Evolutionary conservation across 2,329 filamentous ascomycete genomes (phyloP).

Genomic region (Leptographium radiaticola): DNA sequence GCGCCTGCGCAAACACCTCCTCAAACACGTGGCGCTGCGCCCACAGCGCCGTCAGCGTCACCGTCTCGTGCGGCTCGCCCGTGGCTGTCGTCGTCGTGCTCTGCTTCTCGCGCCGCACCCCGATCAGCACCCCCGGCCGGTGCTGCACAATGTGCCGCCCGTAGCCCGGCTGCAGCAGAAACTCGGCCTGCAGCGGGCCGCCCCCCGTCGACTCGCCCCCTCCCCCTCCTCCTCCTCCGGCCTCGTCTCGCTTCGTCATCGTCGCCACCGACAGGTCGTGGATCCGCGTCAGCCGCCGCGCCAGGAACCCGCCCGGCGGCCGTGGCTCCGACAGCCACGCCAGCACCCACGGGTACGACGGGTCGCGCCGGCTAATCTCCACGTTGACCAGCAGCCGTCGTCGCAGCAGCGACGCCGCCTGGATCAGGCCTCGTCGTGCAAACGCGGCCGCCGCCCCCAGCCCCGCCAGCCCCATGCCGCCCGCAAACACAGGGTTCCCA

Average conservation of each 20-base stretch:
- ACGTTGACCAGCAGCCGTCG: constrained; percentile 85
- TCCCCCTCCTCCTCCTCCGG: constrained; percentile 42
- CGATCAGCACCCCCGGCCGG: constrained; percentile 65
- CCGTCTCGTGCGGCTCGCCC: constrained; percentile 85
- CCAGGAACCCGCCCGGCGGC: constrained; percentile 45
- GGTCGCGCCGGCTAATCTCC: constrained; percentile 88
- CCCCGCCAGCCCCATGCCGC: constrained; percentile 81
- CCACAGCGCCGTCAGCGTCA: constrained; percentile 86
- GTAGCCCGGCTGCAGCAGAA: constrained; percentile 81
- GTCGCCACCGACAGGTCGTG: constrained; percentile 47
- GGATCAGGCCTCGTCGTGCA: constrained; percentile 62
- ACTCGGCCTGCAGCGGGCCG: constrained; percentile 62
- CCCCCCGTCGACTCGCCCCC: constrained; percentile 48
- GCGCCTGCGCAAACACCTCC: constrained; percentile 77
- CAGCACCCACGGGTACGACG: constrained; percentile 86
- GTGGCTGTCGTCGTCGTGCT: constrained; percentile 67
- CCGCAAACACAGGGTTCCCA: constrained; percentile 50
- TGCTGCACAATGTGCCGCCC: constrained; percentile 82
- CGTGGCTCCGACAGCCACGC: constrained; percentile 87
- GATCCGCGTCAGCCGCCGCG: constrained; percentile 43
- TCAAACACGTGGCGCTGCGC: constrained; percentile 81
- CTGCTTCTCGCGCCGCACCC: constrained; percentile 77
- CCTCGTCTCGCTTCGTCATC: constrained; percentile 36
- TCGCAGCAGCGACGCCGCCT: constrained; percentile 60
- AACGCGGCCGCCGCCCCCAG: constrained; percentile 73